A percentile compares a stretch with the other conserved stretches of the same genome.
Evolutionary conservation across 2,329 filamentous ascomycete species (phyloP).

Genomic region (Fusarium sp.): DNA sequence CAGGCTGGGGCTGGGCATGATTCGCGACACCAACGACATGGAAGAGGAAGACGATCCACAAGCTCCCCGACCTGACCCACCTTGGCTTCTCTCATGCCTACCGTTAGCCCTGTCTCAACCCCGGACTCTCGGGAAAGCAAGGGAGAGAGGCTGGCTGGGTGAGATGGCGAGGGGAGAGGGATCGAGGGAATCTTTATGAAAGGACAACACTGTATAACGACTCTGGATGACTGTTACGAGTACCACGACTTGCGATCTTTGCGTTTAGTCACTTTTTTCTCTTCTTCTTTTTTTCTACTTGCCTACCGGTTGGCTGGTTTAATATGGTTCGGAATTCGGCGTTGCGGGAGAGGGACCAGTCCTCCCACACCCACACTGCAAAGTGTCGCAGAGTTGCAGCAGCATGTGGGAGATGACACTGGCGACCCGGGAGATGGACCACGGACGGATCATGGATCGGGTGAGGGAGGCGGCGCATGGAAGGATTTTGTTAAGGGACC

Average conservation of each 20-base stretch:
- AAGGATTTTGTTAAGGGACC: constrained; percentile 25
- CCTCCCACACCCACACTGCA: constrained; percentile 14
- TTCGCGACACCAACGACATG: constrained; percentile 20
- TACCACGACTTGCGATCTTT: constrained; percentile 41
- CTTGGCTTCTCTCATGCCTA: constrained; percentile 3
- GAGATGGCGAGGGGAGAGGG: constrained; percentile 4
- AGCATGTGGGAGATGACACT: constrained; percentile 28
- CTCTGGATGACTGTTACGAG: constrained; percentile 47
- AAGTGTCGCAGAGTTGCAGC: constrained; percentile 13
- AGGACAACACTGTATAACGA: constrained; percentile 43
- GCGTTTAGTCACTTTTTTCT: constrained; percentile 36
- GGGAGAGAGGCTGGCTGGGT: neutral
- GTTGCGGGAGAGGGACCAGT: constrained; percentile 34
- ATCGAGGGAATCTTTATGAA: constrained; percentile 3
- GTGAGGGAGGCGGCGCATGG: constrained; percentile 32
- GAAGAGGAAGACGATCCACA: constrained; percentile 20
- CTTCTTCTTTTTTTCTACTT: neutral
- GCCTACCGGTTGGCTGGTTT: constrained; percentile 39
- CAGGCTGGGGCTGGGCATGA: constrained; percentile 26
- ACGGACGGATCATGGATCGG: constrained; percentile 24
- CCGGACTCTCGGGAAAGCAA: constrained; percentile 13
- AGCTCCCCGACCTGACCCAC: constrained; percentile 10
- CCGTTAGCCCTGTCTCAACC: neutral
- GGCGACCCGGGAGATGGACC: constrained; percentile 36
- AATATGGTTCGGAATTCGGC: constrained; percentile 45